Percentiles rank a stretch among this genome's conserved stretches.
Conservation (phyloP, 1,139 yeast species). For the Blastobotrys malaysiensis region DNA sequence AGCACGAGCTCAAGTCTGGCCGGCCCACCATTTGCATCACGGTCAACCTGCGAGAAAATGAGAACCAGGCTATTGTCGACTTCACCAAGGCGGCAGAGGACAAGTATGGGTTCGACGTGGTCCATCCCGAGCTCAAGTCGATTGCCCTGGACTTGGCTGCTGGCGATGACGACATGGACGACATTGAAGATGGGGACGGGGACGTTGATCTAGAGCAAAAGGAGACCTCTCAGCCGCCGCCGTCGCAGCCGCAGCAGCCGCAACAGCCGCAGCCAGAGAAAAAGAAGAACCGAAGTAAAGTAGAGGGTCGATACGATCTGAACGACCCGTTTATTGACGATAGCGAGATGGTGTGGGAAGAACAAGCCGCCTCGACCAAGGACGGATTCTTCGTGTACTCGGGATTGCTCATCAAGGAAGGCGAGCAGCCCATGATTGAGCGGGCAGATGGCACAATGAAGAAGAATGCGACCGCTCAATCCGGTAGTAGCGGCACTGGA, state of each 20-base stretch:
- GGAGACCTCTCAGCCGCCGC: conserved; percentile 12
- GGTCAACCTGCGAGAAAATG: conserved; percentile 1
- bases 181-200: conserved; percentile 46
- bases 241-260: conserved; percentile 23
- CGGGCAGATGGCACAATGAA: conserved; percentile 40
- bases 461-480: conserved; percentile 9
- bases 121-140: conserved; percentile 54
- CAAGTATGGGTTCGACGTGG: conserved; percentile 71
- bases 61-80: conserved; percentile 55
- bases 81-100: conserved; percentile 77
- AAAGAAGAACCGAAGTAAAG: conserved; percentile 33
- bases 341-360: conserved; percentile 87
- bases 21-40: conserved; percentile 3
- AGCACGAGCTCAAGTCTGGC: background rate
- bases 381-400: conserved; percentile 96
- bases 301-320: conserved; percentile 75
- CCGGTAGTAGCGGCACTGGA: conserved; percentile 28
- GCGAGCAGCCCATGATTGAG: conserved; percentile 35
- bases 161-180: conserved; percentile 54
- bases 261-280: conserved; percentile 26
- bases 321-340: conserved; percentile 98
- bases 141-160: conserved; percentile 45
- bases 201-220: conserved; percentile 28
- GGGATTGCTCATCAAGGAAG: conserved; percentile 84
- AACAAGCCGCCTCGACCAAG: conserved; percentile 83